A percentile compares a stretch with the other conserved stretches of the same genome.
Evolutionary conservation across 345 rosid genomes (phyloP).

Genomic region (Syzygium jambos): DNA sequence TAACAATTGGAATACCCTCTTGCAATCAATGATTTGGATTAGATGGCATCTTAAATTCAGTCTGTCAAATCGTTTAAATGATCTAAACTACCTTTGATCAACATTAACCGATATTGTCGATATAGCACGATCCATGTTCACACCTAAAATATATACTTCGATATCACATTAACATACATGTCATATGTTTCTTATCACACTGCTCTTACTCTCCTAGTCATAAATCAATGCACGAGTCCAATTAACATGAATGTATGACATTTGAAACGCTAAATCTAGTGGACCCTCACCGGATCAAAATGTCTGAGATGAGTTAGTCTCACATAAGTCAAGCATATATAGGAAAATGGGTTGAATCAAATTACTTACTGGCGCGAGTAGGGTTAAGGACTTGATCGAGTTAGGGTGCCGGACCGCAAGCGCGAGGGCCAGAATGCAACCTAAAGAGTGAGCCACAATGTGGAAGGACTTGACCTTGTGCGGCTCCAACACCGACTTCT

Average conservation of each 20-base stretch:
- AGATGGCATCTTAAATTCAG: neutral
- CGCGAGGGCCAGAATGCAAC: constrained; percentile 95
- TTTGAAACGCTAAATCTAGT: neutral
- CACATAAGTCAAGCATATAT: neutral
- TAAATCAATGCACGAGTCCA: neutral
- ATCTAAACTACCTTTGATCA: neutral
- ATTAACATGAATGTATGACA: neutral
- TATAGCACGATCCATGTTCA: neutral
- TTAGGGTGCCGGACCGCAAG: constrained; percentile 72
- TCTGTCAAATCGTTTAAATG: neutral
- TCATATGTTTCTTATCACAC: neutral
- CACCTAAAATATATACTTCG: neutral
- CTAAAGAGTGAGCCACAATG: constrained; percentile 96
- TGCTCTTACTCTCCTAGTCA: neutral
- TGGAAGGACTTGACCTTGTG: constrained; percentile 78
- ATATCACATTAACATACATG: neutral
- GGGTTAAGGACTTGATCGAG: constrained; percentile 78
- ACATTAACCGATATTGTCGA: neutral
- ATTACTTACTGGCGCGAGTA: constrained; percentile 76
- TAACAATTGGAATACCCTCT: neutral
- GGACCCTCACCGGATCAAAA: neutral
- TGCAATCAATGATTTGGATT: neutral
- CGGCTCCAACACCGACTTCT: constrained; percentile 43
- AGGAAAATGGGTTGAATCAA: neutral
- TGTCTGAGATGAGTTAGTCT: neutral